A percentile compares a stretch with the other conserved stretches of the same genome.
Evolutionary conservation across 1,284 basidiomycete species (phyloP).

Genomic region (Ganoderma lingzhi): DNA sequence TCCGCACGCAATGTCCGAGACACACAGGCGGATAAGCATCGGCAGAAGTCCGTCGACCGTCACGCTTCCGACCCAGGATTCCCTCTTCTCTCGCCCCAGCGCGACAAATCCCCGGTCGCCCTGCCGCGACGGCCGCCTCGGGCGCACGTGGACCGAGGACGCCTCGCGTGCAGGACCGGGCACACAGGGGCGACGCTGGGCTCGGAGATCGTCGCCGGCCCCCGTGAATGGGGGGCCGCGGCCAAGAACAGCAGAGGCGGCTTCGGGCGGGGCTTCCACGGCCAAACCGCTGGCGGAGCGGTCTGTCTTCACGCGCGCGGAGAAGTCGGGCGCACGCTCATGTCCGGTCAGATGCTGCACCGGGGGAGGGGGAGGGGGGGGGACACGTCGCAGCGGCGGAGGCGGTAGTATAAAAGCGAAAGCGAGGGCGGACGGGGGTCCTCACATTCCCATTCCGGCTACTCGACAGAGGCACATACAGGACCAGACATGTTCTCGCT

Average conservation of each 20-base stretch:
- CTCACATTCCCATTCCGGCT: neutral
- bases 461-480: neutral
- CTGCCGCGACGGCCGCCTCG: conserved; percentile 5
- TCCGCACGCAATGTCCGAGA: neutral
- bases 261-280: conserved; percentile 12
- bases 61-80: neutral
- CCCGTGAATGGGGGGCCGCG: neutral
- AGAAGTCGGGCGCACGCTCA: neutral
- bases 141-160: conserved; percentile 7
- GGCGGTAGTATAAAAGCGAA: neutral
- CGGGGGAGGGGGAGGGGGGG: neutral
- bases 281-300: conserved; percentile 3
- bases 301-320: neutral
- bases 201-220: neutral
- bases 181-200: neutral
- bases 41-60: neutral
- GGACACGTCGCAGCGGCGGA: neutral
- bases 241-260: neutral
- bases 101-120: conserved; percentile 11
- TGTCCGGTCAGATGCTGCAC: neutral
- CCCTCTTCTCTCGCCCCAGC: neutral
- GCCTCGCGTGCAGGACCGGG: neutral
- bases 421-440: neutral
- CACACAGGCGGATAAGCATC: conserved; percentile 5
- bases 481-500: conserved; percentile 21